Percentiles rank a stretch among this genome's conserved stretches.
Conservation (phyloP, 345 rosid genomes). For the Bruguiera sexangula region DNA sequence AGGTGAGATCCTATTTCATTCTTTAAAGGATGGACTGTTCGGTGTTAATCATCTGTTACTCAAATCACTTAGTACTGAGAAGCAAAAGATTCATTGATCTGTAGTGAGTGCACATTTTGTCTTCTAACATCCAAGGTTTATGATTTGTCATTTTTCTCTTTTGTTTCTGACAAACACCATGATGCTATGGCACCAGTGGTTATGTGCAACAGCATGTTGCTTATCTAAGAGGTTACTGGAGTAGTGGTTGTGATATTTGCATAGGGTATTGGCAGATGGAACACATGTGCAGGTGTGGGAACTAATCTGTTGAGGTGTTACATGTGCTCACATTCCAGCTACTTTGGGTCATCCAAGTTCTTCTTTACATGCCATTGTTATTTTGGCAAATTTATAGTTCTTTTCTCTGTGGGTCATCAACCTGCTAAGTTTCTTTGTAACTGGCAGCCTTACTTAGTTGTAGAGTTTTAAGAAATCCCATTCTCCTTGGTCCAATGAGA, state of each 20-base stretch:
- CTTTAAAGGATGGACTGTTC: not conserved
- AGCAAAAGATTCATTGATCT: not conserved
- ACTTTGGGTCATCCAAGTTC: not conserved
- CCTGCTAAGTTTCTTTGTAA: no score
- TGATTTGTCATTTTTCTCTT: no score
- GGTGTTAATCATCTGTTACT: not conserved
- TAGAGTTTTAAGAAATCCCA: no score
- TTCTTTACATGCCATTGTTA: not conserved
- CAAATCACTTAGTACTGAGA: not conserved
- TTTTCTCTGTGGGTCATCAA: no score
- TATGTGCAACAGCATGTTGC: no score
- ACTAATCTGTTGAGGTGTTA: not conserved
- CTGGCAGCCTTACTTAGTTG: no score
- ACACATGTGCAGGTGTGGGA: not conserved
- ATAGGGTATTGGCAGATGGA: no score
- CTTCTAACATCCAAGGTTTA: not conserved
- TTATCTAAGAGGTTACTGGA: no score
- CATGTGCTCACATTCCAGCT: not conserved
- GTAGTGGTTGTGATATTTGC: no score
- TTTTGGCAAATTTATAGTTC: not conserved
- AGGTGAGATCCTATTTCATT: conserved; percentile 47
- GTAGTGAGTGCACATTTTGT: not conserved
- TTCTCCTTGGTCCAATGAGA: no score
- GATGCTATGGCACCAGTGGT: no score
- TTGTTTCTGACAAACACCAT: no score